Percentiles rank a stretch among this genome's conserved stretches.
These are phyloP conservation scores for Leccinum longicurvipes DNA, from an alignment of 768 basidiomycete genomes.

Conservation along the genomic window DNA sequence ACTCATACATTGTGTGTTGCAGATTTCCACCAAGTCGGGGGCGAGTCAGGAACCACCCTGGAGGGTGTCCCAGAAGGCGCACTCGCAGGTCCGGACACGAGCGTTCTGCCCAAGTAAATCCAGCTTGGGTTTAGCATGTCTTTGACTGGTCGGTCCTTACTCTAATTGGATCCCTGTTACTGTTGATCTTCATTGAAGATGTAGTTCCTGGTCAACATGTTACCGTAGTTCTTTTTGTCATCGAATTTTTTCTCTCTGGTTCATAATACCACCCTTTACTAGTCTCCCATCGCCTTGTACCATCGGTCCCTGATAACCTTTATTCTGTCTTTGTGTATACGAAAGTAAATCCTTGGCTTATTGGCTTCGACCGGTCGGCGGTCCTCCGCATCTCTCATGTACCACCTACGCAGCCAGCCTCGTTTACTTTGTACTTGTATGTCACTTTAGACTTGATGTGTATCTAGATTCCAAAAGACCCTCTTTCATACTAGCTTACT, in stretches of 20 bases:
- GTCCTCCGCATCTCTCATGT: constrained; percentile 7
- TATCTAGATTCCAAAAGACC: not conserved
- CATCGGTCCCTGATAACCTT: constrained; percentile 8
- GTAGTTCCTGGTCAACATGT: constrained; percentile 13
- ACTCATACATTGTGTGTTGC: not conserved
- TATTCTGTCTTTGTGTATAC: constrained; percentile 4
- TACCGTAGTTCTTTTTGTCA: constrained; percentile 14
- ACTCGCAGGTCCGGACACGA: constrained; percentile 59
- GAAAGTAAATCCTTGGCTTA: constrained; percentile 9
- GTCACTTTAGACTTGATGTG: not conserved
- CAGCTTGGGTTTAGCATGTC: constrained; percentile 4
- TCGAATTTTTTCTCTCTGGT: constrained; percentile 3
- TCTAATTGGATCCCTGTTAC: not conserved
- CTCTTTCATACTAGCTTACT: not conserved
- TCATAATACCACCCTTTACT: constrained; percentile 15
- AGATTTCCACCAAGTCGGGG: constrained; percentile 84
- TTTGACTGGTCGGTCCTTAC: constrained; percentile 12
- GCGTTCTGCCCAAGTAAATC: constrained; percentile 11
- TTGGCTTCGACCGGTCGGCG: too few relatives aligned
- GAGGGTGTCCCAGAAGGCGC: constrained; percentile 54
- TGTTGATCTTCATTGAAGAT: not conserved
- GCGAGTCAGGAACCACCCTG: constrained; percentile 36
- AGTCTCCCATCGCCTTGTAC: constrained; percentile 1
- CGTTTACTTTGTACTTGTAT: not conserved
- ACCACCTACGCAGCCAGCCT: constrained; percentile 11